phyloP scores from a whole-genome alignment of 345 rosid genomes.

The Brassica nigra region DNA sequence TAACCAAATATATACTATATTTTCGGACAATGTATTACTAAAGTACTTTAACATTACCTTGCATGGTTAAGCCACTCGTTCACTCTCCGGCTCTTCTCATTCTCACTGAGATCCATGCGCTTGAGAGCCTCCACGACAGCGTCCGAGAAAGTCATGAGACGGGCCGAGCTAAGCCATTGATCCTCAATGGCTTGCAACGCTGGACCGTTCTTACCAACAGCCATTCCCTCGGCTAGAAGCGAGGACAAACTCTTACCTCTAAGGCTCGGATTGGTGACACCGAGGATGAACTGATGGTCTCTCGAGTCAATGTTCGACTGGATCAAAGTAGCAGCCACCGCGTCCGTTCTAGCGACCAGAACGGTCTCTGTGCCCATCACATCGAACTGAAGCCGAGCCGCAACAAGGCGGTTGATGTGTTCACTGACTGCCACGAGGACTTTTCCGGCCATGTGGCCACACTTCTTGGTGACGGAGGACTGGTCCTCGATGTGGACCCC shows the following conservation, averaged over 20 bases:
- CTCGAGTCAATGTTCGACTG: conserved; percentile 81
- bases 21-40: neutral
- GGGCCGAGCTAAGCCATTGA: conserved; percentile 72
- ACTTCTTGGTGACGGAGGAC: conserved; percentile 90
- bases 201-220: conserved; percentile 68
- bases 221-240: conserved; percentile 74
- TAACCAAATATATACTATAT: neutral
- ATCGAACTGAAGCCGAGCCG: conserved; percentile 92
- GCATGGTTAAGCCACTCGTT: conserved; percentile 72
- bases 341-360: conserved; percentile 87
- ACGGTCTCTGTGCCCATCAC: conserved; percentile 94
- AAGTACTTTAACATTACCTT: conserved; percentile 37
- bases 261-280: conserved; percentile 78
- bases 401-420: conserved; percentile 88
- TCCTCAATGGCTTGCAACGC: conserved; percentile 84
- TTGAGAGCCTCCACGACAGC: conserved; percentile 64
- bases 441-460: conserved; percentile 97
- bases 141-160: conserved; percentile 78
- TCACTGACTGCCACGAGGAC: conserved; percentile 91
- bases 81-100: conserved; percentile 60
- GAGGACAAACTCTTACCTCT: conserved; percentile 65
- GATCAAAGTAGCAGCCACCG: conserved; percentile 79
- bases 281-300: conserved; percentile 92
- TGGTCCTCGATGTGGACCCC: conserved; percentile 97
- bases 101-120: conserved; percentile 55